phyloP scores from a whole-genome alignment of 257 asterid genomes.

The Jasminum sambac region DNA sequence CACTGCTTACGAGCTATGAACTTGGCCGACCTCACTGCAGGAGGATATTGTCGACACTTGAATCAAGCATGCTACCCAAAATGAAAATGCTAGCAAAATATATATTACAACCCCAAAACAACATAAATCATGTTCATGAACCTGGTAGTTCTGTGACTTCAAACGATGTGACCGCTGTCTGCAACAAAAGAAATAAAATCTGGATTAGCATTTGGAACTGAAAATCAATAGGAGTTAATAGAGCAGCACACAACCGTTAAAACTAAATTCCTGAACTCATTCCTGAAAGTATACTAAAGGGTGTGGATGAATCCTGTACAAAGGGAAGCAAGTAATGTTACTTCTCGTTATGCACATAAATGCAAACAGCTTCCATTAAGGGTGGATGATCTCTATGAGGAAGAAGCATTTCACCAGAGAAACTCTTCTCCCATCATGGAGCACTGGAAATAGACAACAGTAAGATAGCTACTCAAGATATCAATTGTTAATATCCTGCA shows the following conservation, averaged over 20 bases:
- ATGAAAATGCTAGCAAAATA: constrained; percentile 9
- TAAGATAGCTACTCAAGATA: not conserved
- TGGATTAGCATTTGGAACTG: constrained; percentile 15
- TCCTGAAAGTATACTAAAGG: not conserved
- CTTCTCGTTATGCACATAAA: not conserved
- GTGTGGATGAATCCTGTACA: not conserved
- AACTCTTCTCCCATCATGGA: not conserved
- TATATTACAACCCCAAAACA: constrained; percentile 22
- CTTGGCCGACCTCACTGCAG: constrained; percentile 95
- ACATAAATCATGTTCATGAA: constrained; percentile 30
- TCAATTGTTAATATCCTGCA: not conserved
- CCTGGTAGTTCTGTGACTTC: constrained; percentile 99
- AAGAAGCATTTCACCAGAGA: not conserved
- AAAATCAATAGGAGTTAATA: constrained; percentile 12
- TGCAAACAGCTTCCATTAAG: not conserved
- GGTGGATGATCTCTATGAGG: not conserved
- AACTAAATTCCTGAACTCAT: not conserved
- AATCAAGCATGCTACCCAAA: constrained; percentile 15
- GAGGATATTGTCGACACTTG: constrained; percentile 27
- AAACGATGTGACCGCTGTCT: constrained; percentile 89
- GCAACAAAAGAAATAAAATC: constrained; percentile 41
- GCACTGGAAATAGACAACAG: not conserved
- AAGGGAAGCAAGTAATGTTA: not conserved
- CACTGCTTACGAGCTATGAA: constrained; percentile 92
- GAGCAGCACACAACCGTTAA: constrained; percentile 15